These are phyloP conservation scores for Cryphonectria nitschkei DNA, from an alignment of 2,329 filamentous ascomycete genomes.

Conservation along the genomic window DNA sequence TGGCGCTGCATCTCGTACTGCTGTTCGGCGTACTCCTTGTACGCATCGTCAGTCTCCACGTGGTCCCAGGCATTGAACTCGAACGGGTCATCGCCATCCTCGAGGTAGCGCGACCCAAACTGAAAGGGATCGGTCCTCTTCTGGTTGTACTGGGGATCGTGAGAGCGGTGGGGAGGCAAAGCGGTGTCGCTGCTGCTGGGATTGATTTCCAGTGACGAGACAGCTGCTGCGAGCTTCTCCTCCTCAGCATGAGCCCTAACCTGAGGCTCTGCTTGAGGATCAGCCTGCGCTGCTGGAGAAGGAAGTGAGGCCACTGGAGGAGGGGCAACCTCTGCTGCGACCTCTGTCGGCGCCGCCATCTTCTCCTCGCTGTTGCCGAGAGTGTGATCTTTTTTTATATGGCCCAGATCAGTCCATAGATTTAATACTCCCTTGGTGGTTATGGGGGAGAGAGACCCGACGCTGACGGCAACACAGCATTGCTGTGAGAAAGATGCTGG, in stretches of 20 bases:
- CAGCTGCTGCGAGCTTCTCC: constrained; percentile 26
- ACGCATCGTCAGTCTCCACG: constrained; percentile 87
- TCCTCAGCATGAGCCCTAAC: constrained; percentile 29
- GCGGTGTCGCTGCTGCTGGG: background rate
- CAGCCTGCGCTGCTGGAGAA: constrained; percentile 24
- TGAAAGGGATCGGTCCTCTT: constrained; percentile 93
- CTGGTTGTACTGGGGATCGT: constrained; percentile 72
- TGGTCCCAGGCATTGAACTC: constrained; percentile 99
- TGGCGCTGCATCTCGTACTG: constrained; percentile 86
- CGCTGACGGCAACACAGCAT: constrained; percentile 20
- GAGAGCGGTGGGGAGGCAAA: constrained; percentile 66
- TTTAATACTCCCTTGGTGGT: background rate
- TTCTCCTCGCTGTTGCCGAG: constrained; percentile 13
- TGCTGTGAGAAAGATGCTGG: constrained; percentile 14
- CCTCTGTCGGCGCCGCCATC: constrained; percentile 25
- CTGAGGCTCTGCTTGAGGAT: constrained; percentile 29
- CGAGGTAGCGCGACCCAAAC: constrained; percentile 87
- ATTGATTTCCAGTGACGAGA: constrained; percentile 22
- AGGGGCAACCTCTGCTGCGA: constrained; percentile 22
- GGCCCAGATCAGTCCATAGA: background rate
- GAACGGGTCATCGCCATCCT: constrained; percentile 86
- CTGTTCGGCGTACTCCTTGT: constrained; percentile 81
- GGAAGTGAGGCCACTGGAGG: background rate
- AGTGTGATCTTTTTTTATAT: background rate
- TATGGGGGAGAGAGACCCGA: constrained; percentile 11